Conservation (phyloP, 495 filamentous ascomycete genomes). For the Apodospora peruviana region DNA sequence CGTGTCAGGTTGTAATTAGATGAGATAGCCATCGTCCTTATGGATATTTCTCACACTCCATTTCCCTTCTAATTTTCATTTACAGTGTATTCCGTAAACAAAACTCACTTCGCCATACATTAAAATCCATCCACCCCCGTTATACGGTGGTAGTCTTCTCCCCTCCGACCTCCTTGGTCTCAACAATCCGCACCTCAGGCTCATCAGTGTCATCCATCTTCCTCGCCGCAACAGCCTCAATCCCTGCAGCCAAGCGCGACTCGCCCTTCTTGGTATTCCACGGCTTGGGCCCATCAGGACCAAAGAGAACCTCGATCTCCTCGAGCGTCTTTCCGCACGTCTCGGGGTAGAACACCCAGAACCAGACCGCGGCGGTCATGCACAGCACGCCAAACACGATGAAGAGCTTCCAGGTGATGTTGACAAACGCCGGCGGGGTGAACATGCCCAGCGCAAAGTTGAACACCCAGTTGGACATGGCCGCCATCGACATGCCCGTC, state of each 20-base stretch:
- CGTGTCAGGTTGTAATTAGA: too few relatives aligned
- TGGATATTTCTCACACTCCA: too few relatives aligned
- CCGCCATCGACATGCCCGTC: slow-evolving; percentile 62
- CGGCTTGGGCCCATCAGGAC: slow-evolving; percentile 42
- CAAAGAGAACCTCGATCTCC: slow-evolving; percentile 62
- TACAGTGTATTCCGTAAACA: too few relatives aligned
- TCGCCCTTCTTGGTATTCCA: slow-evolving; percentile 58
- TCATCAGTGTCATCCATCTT: slow-evolving; percentile 14
- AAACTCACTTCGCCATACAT: too few relatives aligned
- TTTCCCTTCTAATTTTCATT: too few relatives aligned
- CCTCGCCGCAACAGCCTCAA: slow-evolving; percentile 32
- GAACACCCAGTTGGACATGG: slow-evolving; percentile 70
- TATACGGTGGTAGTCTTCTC: neutral
- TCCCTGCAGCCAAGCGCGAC: slow-evolving; percentile 37
- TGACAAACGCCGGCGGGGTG: slow-evolving; percentile 63
- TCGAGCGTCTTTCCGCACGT: slow-evolving; percentile 66
- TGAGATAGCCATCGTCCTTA: too few relatives aligned
- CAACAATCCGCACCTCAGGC: neutral
- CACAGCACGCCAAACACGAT: slow-evolving; percentile 73
- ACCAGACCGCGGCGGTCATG: slow-evolving; percentile 54
- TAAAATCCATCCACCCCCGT: too few relatives aligned
- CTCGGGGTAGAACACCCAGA: slow-evolving; percentile 67
- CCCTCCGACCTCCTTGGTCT: neutral
- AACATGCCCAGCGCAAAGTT: slow-evolving; percentile 71
- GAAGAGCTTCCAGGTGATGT: slow-evolving; percentile 67